Conservation (phyloP, 768 basidiomycete genomes). For the Xerocomus spinulosus region DNA sequence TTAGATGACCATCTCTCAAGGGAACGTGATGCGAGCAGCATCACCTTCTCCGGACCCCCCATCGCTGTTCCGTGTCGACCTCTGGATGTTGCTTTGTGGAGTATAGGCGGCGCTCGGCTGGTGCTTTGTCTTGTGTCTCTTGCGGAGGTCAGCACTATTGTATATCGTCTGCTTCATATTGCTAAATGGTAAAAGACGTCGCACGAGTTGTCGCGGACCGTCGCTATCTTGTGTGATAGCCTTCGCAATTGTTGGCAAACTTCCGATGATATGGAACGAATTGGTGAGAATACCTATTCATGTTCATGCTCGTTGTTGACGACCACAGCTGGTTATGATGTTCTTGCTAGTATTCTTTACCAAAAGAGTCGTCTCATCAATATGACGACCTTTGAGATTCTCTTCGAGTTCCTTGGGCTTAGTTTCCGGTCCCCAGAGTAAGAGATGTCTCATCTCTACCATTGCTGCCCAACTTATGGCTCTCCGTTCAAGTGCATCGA, state of each 20-base stretch:
- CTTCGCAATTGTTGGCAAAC: conserved; percentile 86
- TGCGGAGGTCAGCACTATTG: conserved; percentile 49
- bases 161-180: neutral
- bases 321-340: conserved; percentile 76
- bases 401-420: conserved; percentile 85
- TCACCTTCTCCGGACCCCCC: conserved; percentile 45
- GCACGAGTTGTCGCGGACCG: conserved; percentile 70
- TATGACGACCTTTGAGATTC: conserved; percentile 70
- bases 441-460: conserved; percentile 20
- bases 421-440: conserved; percentile 81
- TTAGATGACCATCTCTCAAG: conserved; percentile 3
- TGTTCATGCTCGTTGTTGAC: conserved; percentile 3
- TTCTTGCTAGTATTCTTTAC: conserved; percentile 69
- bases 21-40: neutral
- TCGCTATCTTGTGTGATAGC: conserved; percentile 71
- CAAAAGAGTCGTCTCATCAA: conserved; percentile 73
- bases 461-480: neutral
- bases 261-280: conserved; percentile 89
- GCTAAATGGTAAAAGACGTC: conserved; percentile 45
- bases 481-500: conserved; percentile 59
- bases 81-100: conserved; percentile 75
- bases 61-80: conserved; percentile 55
- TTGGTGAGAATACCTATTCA: conserved; percentile 52
- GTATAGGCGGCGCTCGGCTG: conserved; percentile 77
- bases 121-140: conserved; percentile 70